phyloP scores from a whole-genome alignment of 1,284 basidiomycete genomes.

The Cryptococcus wingfieldii region DNA sequence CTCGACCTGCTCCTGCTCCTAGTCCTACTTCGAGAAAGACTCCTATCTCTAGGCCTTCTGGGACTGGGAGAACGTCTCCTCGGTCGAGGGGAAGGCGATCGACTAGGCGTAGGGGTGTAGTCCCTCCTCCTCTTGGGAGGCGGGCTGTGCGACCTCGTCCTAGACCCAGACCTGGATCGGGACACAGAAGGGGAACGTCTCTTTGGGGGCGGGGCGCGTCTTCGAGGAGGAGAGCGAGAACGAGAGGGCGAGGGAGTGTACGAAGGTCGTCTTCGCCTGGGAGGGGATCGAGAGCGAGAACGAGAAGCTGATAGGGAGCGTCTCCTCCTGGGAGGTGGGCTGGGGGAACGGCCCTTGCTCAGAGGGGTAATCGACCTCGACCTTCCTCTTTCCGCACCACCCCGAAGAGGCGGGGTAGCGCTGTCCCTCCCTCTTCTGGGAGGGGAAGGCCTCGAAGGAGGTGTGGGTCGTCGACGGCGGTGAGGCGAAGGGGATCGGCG shows the following conservation, averaged over 20 bases:
- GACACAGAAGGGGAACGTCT: conserved; percentile 8
- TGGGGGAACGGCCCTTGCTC: background rate
- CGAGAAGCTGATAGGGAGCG: background rate
- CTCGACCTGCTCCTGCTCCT: conserved; percentile 4
- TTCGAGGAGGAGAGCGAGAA: conserved; percentile 8
- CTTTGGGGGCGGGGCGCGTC: background rate
- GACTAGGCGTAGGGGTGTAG: background rate
- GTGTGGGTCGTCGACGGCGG: background rate
- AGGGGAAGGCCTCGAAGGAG: background rate
- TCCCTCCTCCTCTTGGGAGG: background rate
- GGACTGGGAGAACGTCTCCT: conserved; percentile 4
- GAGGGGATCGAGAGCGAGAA: conserved; percentile 3
- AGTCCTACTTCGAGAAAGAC: background rate
- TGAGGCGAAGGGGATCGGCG: conserved; percentile 15
- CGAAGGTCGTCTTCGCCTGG: background rate
- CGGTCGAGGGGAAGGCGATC: conserved; percentile 3
- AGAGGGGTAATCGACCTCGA: background rate
- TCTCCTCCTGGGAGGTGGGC: background rate
- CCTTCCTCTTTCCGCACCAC: background rate
- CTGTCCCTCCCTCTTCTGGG: background rate
- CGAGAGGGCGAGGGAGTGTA: background rate
- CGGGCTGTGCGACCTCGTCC: background rate
- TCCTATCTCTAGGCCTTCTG: conserved; percentile 1
- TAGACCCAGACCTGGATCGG: background rate
- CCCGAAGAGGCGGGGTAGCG: background rate